Evolutionary conservation across 805 yeast species (phyloP).

Genomic region (Candida anglica): DNA sequence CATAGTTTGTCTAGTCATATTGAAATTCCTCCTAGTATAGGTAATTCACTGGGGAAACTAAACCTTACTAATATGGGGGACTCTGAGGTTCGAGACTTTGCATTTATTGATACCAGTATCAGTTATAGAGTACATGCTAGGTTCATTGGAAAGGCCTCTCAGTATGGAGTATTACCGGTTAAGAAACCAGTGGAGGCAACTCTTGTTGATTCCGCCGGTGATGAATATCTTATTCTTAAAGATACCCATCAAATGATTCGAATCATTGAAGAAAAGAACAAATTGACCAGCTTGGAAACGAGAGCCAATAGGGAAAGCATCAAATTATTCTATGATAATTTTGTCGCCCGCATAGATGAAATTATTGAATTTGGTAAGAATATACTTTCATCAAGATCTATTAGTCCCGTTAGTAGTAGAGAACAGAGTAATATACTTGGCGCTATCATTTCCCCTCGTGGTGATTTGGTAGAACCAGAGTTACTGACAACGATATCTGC

Average conservation of each 20-base stretch:
- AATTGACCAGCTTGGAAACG: too few species aligned
- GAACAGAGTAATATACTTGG: too few species aligned
- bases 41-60: constrained; percentile 9
- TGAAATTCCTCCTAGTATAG: constrained; percentile 34
- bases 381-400: not conserved
- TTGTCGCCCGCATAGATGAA: constrained; percentile 23
- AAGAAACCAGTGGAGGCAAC: constrained; percentile 15
- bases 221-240: constrained; percentile 37
- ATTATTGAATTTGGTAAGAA: constrained; percentile 10
- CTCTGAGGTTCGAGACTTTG: constrained; percentile 28
- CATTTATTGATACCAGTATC: constrained; percentile 20
- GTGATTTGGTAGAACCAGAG: too few species aligned
- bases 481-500: too few species aligned
- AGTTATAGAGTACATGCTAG: constrained; percentile 32
- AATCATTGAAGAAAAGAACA: constrained; percentile 22
- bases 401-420: not conserved
- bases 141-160: constrained; percentile 35
- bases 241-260: constrained; percentile 22
- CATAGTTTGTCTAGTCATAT: constrained; percentile 28
- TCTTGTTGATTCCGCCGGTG: constrained; percentile 31
- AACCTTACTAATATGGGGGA: constrained; percentile 2
- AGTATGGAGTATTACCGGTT: constrained; percentile 18
- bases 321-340: constrained; percentile 19
- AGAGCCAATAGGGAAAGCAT: too few species aligned
- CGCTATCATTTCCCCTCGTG: too few species aligned